phyloP scores from a whole-genome alignment of 768 basidiomycete species.

The Kwoniella heveanensis region DNA sequence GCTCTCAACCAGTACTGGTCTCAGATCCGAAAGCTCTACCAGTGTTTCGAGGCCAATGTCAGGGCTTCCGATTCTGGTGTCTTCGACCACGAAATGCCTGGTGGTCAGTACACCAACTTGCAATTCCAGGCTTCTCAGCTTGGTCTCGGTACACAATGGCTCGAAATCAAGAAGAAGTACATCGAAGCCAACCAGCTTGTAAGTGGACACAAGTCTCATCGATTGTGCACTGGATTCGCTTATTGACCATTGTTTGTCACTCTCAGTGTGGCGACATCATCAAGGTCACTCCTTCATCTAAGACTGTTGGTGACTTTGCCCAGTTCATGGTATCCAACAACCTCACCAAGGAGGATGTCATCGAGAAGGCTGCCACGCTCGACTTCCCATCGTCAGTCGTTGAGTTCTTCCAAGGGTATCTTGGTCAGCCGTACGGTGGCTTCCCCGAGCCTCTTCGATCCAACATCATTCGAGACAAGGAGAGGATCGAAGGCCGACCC shows the following conservation, averaged over 20 bases:
- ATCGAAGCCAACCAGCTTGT: constrained; percentile 96
- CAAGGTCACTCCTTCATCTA: constrained; percentile 99
- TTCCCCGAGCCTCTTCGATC: constrained; percentile 96
- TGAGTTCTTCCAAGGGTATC: constrained; percentile 99
- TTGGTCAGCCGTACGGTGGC: constrained; percentile 95
- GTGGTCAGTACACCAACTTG: constrained; percentile 65
- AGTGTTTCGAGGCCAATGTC: constrained; percentile 97
- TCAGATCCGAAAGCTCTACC: constrained; percentile 90
- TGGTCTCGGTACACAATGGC: constrained; percentile 96
- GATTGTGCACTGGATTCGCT: no score
- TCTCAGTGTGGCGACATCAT: constrained; percentile 92
- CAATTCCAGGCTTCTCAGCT: constrained; percentile 99
- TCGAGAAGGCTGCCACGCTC: constrained; percentile 80
- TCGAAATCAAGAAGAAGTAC: constrained; percentile 95
- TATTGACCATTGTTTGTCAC: background rate
- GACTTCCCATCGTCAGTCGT: constrained; percentile 83
- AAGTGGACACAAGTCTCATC: constrained; percentile 54
- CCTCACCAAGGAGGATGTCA: constrained; percentile 80
- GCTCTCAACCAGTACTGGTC: constrained; percentile 98
- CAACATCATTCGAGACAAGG: constrained; percentile 88
- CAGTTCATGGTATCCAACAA: constrained; percentile 99
- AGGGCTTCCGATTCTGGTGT: constrained; percentile 96
- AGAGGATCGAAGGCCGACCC: constrained; percentile 89
- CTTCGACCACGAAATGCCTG: constrained; percentile 99
- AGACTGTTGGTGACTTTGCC: constrained; percentile 98